Conservation (phyloP, 441 rosid genomes). For the Gossypium lobatum region DNA sequence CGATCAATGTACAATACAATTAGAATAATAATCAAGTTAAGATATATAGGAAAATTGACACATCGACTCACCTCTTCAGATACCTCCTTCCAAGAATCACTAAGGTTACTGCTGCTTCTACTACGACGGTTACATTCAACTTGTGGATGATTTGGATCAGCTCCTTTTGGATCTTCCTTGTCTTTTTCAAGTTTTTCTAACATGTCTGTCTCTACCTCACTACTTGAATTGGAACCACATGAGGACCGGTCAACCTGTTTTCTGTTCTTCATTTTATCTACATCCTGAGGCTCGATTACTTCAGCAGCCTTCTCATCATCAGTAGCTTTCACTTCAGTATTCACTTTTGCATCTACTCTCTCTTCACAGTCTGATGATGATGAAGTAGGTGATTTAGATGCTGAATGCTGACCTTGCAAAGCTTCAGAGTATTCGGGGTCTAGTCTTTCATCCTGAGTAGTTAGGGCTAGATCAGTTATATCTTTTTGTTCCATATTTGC, state of each 20-base stretch:
- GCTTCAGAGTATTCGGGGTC: constrained; percentile 44
- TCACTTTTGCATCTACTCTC: constrained; percentile 43
- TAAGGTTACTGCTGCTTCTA: constrained; percentile 41
- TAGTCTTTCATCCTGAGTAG: constrained; percentile 32
- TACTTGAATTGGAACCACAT: constrained; percentile 91
- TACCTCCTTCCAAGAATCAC: constrained; percentile 86
- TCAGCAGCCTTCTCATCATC: constrained; percentile 34
- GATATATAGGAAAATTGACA: background rate
- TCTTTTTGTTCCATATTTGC: constrained; percentile 29
- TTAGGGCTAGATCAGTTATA: constrained; percentile 26
- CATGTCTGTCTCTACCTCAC: constrained; percentile 81
- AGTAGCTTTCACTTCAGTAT: constrained; percentile 28
- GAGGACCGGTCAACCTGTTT: constrained; percentile 83
- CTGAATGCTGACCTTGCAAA: constrained; percentile 47
- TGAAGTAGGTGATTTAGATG: constrained; percentile 41
- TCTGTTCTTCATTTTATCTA: constrained; percentile 43
- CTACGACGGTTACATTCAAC: constrained; percentile 52
- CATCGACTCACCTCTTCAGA: constrained; percentile 62
- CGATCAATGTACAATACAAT: background rate
- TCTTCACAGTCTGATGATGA: constrained; percentile 51
- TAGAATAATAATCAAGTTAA: background rate
- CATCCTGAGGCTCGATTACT: constrained; percentile 40
- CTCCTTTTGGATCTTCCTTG: constrained; percentile 48
- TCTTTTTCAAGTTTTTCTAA: constrained; percentile 54
- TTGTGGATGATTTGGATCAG: constrained; percentile 37